Base-by-base conservation (phyloP, 1,284 basidiomycete species). In the Sporisorium sorghi region DNA sequence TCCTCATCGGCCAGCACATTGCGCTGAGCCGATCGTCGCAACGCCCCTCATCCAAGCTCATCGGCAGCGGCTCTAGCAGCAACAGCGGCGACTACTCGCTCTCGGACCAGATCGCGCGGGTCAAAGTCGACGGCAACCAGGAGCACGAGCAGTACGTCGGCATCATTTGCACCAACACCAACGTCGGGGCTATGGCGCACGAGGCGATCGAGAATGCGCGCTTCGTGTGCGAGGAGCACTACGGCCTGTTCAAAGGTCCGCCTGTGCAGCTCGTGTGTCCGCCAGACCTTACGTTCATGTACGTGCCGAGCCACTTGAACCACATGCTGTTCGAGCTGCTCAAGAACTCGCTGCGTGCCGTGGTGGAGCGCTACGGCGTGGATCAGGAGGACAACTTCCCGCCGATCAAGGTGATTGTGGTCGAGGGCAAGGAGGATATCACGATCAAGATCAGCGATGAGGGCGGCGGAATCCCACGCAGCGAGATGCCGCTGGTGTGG, bases 301-400 rank as follows among this genome's bases (percentile, higher is more conserved):
- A 99, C 86, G 94, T 99, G 58, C 97, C 96, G 0, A 95, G 94
- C 12, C 96, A 99, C 84, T 71, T 87, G 66, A 84, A 84, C 64
- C 96, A 99, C 86, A 98, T 99, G 86, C 90, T 92, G 77, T 99
- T 99, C 84, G 97, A 99, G 85, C 89, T 99, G n/a, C 88, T 99
- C 73, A 99, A 99, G 85, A 99, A 99, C 87, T 97, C 94, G 23
- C 88, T 99, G 8, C 91, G 96, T 51, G 96, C 97, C 5, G 93
- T 97, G 37, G 96, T 99, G 15, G 97, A 99, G 86, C 90, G 93
- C 2, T 93, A 91, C 84, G 93, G 93, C 0, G 90, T 90, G 2
- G 92, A 94, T 58, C 88, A 90, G 73, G 93, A 94, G 82, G 90
- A 91, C 72, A 80, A 85, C 48, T 94, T 92, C 86, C 96, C 97